Base-by-base conservation (phyloP, 495 filamentous ascomycete species). In the Aspergillus kassunensis region DNA sequence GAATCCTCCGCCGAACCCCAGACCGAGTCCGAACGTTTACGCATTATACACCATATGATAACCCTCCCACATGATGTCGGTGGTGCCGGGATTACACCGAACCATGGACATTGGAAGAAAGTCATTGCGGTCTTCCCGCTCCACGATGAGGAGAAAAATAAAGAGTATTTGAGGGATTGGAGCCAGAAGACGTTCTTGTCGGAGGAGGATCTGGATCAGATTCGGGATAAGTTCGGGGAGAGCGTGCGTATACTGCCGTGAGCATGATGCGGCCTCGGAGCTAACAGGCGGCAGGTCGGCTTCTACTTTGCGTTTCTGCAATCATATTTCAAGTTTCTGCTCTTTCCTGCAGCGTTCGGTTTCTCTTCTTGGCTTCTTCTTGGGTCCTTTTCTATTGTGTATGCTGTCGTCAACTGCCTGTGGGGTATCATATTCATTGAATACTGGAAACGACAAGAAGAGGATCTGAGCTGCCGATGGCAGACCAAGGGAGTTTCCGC, bases 301-400 rank as follows among this genome's bases (percentile, higher is more conserved):
- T 97, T 91, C 61, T 98, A 98, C 71, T 98, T 98, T 62, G 86
- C 95, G 2, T 98, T 98, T 67, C 73, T 96, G 47, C 90, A 96
- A 71, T 85, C 87, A 0, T 98, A 98, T 68, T 95, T 96, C 62
- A 71, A 78, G 30, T 96, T 96, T 63, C 71, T 96, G 23, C 65
- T 89, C 9, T 89, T 93, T 55, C 92, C 91, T 0, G 95, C 93
- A 2, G 76, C 78, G 12, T 87, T 96, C 64, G 93, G 95, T 4
- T 80, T 87, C 51, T 82, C 80, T 2, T 82, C 87, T 25, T 97
- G 89, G 88, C 62, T 93, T 24, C 57, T 97, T 12, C 76, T 98
- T 2, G 90, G 91, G 2, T 78, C 84, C 35, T 98, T 86, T 67
- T 97, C 92, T 4, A 79, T 83, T 53, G 69, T 91, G 33, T 98